A percentile compares a stretch with the other conserved stretches of the same genome.
Evolutionary conservation across 2,329 filamentous ascomycete species (phyloP).

Genomic region (Macroventuria anomochaeta): DNA sequence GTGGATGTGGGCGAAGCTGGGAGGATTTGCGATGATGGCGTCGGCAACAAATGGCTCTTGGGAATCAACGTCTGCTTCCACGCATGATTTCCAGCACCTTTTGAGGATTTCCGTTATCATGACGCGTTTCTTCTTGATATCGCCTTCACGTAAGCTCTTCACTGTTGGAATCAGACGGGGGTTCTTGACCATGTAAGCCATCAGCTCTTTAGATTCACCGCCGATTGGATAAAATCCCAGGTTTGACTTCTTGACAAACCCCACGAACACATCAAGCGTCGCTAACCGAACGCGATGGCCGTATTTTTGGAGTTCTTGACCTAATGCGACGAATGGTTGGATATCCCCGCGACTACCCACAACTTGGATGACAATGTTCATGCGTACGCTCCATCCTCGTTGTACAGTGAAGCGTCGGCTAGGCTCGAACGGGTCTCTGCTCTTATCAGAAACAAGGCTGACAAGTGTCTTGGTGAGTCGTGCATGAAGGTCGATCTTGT

Average conservation of each 20-base stretch:
- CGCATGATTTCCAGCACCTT: conserved; percentile 43
- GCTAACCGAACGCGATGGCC: conserved; percentile 38
- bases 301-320: conserved; percentile 53
- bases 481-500: conserved; percentile 36
- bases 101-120: conserved; percentile 37
- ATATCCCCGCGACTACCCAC: conserved; percentile 62
- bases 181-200: conserved; percentile 60
- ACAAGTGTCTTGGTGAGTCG: conserved; percentile 25
- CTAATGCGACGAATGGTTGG: conserved; percentile 66
- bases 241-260: conserved; percentile 22
- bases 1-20: conserved; percentile 76
- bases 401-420: conserved; percentile 14
- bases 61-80: conserved; percentile 46
- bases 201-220: conserved; percentile 49
- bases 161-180: conserved; percentile 48
- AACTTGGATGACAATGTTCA: conserved; percentile 64
- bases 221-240: conserved; percentile 48
- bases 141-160: conserved; percentile 32
- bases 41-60: conserved; percentile 76
- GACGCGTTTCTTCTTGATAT: conserved; percentile 41
- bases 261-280: conserved; percentile 26
- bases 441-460: conserved; percentile 26
- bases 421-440: conserved; percentile 2
- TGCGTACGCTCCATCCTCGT: conserved; percentile 7
- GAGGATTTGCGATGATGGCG: conserved; percentile 77